Conservation (phyloP, 441 rosid species). For the Populus hybrid region DNA sequence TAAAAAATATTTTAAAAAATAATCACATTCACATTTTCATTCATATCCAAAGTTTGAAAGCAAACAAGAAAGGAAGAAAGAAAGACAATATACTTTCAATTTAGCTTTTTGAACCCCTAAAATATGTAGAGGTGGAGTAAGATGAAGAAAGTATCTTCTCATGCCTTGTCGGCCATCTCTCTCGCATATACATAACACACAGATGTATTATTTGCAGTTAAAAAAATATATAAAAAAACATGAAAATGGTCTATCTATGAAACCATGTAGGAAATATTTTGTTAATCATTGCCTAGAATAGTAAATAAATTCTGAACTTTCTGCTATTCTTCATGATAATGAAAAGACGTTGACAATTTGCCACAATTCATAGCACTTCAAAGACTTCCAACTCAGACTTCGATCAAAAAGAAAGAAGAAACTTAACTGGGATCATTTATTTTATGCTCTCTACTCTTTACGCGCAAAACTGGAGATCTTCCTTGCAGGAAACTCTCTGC, state of each 20-base stretch:
- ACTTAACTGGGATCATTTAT: neutral
- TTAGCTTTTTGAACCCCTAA: constrained; percentile 25
- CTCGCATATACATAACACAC: neutral
- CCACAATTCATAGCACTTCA: constrained; percentile 22
- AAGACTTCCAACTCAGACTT: neutral
- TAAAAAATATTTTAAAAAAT: no score
- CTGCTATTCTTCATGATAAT: constrained; percentile 19
- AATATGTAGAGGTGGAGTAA: constrained; percentile 29
- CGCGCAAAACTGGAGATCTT: constrained; percentile 21
- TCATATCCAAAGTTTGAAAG: neutral
- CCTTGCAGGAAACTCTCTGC: no score
- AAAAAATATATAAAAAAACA: neutral
- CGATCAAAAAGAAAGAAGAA: constrained; percentile 5
- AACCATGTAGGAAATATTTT: constrained; percentile 21
- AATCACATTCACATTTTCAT: neutral
- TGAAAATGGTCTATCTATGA: neutral
- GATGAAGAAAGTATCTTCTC: constrained; percentile 28
- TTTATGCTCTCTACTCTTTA: constrained; percentile 16
- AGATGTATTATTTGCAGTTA: no score
- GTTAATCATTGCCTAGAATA: constrained; percentile 27
- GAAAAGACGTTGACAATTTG: constrained; percentile 23
- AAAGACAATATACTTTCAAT: constrained; percentile 3
- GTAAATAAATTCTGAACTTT: constrained; percentile 12
- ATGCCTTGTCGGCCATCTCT: constrained; percentile 53
- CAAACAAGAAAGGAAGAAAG: neutral